These are phyloP conservation scores for Sphenostylis stenocarpa DNA, from an alignment of 306 rosid genomes.

Conservation along the genomic window DNA sequence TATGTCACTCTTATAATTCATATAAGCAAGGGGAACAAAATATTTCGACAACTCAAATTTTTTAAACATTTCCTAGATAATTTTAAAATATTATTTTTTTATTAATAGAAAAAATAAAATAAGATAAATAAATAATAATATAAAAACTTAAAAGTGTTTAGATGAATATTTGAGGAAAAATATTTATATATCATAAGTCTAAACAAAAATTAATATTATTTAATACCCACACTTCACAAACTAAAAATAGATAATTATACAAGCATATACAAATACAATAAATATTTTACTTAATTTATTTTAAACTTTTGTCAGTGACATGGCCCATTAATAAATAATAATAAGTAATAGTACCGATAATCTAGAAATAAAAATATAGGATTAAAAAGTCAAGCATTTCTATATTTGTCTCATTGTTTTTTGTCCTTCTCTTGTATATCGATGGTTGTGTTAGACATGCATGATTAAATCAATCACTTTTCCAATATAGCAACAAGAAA, in stretches of 20 bases:
- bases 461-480: conserved; percentile 50
- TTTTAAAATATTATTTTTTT: too few relatives aligned
- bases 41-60: too few relatives aligned
- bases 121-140: too few relatives aligned
- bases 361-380: not conserved
- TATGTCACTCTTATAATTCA: too few relatives aligned
- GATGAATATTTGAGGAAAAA: too few relatives aligned
- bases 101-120: too few relatives aligned
- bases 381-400: not conserved
- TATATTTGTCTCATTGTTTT: not conserved
- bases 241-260: not conserved
- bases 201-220: not conserved
- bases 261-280: not conserved
- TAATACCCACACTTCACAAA: not conserved
- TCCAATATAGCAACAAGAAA: conserved; percentile 15
- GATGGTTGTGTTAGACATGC: conserved; percentile 32
- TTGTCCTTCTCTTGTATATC: not conserved
- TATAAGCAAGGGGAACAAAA: too few relatives aligned
- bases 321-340: not conserved
- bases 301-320: not conserved
- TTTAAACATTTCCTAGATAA: too few relatives aligned
- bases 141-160: too few relatives aligned
- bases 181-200: too few relatives aligned
- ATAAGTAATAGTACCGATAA: not conserved
- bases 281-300: not conserved